Base-by-base conservation (phyloP, 2,329 filamentous ascomycete genomes). In the Paecilomyces sp. region DNA sequence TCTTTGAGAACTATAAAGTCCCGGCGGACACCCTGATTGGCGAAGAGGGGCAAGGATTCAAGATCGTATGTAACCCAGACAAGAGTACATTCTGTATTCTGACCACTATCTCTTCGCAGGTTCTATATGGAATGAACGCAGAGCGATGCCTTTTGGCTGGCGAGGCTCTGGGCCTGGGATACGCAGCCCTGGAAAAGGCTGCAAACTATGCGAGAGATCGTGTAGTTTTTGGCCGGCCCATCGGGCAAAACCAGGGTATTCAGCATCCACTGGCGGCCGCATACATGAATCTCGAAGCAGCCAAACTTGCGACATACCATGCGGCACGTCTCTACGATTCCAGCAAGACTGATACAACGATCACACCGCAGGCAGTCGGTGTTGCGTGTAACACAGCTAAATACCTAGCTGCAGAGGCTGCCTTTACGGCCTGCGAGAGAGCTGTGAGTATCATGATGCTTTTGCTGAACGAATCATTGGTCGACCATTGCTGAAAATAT, bases 91-190 rank as follows among this genome's bases (percentile, higher is more conserved):
- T 57, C 18, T 18, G 34, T 50, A 57, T 12, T 50, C 57, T 34
- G 52, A 56, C 34, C 33, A n/a, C 13, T 22, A 33, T 18, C 13
- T n/a, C 24, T 18, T 18, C 11, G 8, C 34, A 76, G 71, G 70
- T 92, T 57, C 81, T 92, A 25, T 87, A 91, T 66, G 88, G 89
- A 1, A 90, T 92, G 87, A 92, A 92, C 64, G 88, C 89, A 0
- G 89, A 92, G 71, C 80, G 89, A 2, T 90, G 88, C 68, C 80
- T 92, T 0, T 77, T 92, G 0, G 90, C 89, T 1, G 90, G 90
- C 25, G 90, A 94, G 75, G 90, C 91, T 0, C 79, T 94, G 0
- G 90, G 91, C 0, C 76, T 95, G 0, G 91, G 90, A 0, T 94
- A 94, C 66, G 88, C 86, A 0, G 90, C 85, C 9, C 75, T 87